These are phyloP conservation scores for Oldenlandia corymbosa DNA, from an alignment of 257 asterid species.

Conservation along the genomic window DNA sequence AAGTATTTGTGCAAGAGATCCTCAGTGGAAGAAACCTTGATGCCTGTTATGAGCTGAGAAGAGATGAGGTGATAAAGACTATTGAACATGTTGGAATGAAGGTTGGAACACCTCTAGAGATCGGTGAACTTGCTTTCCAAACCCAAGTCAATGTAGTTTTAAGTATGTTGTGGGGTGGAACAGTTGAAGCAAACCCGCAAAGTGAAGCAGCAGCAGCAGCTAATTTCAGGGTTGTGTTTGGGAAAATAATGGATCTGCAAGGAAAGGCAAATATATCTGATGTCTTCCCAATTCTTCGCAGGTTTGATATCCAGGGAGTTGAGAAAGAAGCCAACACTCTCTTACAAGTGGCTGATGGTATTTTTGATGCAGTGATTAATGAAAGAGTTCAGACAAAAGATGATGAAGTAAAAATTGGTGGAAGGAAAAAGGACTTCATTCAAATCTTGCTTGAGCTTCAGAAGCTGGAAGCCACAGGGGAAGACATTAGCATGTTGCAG, in stretches of 20 bases:
- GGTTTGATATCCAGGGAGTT: slow-evolving; percentile 50
- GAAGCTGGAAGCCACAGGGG: slow-evolving; percentile 12
- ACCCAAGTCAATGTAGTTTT: slow-evolving; percentile 34
- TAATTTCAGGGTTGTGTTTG: slow-evolving; percentile 35
- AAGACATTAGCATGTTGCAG: slow-evolving; percentile 15
- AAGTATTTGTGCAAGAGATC: slow-evolving; percentile 41
- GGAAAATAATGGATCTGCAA: slow-evolving; percentile 22
- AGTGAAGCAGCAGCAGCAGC: slow-evolving; percentile 23
- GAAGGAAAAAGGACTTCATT: slow-evolving; percentile 17
- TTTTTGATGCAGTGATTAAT: slow-evolving; percentile 1
- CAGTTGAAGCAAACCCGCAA: slow-evolving; percentile 19
- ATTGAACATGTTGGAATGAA: slow-evolving; percentile 11
- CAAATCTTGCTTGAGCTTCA: slow-evolving; percentile 18
- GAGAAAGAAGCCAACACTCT: slow-evolving; percentile 25
- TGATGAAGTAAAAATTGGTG: neutral
- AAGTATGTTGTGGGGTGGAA: slow-evolving; percentile 46
- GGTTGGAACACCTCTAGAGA: slow-evolving; percentile 17
- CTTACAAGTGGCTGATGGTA: neutral
- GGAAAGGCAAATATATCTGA: slow-evolving; percentile 51
- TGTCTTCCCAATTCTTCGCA: slow-evolving; percentile 36
- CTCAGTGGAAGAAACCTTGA: slow-evolving; percentile 32
- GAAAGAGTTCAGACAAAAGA: neutral
- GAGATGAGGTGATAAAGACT: slow-evolving; percentile 25
- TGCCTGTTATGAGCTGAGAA: slow-evolving; percentile 26
- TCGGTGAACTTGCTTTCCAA: slow-evolving; percentile 38